Percentiles rank a stretch among this genome's conserved stretches.
Evolutionary conservation across 768 basidiomycete genomes (phyloP).

Genomic region (Asterophora lycoperdoides): DNA sequence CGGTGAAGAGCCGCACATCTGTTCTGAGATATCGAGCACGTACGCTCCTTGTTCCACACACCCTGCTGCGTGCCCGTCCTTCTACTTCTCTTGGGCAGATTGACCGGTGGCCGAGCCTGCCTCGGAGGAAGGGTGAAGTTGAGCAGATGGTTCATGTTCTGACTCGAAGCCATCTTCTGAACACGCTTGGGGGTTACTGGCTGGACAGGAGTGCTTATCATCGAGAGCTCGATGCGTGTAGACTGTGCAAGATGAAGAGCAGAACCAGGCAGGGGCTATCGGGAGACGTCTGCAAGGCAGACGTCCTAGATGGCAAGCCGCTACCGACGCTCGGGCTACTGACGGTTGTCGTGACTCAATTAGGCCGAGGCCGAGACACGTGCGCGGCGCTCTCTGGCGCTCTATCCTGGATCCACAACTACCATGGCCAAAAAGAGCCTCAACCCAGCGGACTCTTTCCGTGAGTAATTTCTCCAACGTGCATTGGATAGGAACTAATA

Average conservation of each 20-base stretch:
- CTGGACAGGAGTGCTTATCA: constrained; percentile 35
- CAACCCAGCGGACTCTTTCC: constrained; percentile 93
- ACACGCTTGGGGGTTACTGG: constrained; percentile 51
- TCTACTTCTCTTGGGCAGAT: constrained; percentile 71
- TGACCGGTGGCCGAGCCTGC: constrained; percentile 54
- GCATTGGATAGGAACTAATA: not conserved
- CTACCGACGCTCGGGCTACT: constrained; percentile 11
- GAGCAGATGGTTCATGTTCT: constrained; percentile 79
- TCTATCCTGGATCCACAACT: no score
- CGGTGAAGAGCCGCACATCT: constrained; percentile 16
- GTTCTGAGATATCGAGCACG: constrained; percentile 31
- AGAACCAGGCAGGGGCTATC: constrained; percentile 2
- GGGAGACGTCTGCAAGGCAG: constrained; percentile 23
- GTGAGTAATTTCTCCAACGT: constrained; percentile 41
- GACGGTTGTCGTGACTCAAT: constrained; percentile 40
- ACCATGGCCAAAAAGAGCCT: constrained; percentile 81
- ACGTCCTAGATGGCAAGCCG: constrained; percentile 30
- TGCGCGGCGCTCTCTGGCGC: constrained; percentile 8
- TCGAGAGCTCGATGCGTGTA: constrained; percentile 17
- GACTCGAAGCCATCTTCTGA: constrained; percentile 64
- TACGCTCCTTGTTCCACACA: constrained; percentile 90
- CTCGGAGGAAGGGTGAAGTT: constrained; percentile 93
- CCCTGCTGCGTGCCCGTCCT: constrained; percentile 58
- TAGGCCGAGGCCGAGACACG: constrained; percentile 30
- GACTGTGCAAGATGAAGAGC: not conserved